phyloP scores from a whole-genome alignment of 2,329 filamentous ascomycete genomes.

The Blastomyces emzantsi region DNA sequence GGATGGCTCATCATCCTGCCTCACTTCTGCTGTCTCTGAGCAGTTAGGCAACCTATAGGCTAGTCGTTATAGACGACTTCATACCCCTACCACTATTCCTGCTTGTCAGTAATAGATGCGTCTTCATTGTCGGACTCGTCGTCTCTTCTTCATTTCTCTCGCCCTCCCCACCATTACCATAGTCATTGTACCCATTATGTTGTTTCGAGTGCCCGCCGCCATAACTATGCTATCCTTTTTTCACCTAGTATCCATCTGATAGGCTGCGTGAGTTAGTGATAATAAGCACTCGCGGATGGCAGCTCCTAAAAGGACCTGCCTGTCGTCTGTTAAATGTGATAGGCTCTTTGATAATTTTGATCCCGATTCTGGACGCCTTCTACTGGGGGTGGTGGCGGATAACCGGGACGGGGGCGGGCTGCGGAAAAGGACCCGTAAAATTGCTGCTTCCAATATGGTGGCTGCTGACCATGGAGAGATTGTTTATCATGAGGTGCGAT shows the following conservation, averaged over 20 bases:
- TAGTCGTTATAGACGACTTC: not conserved
- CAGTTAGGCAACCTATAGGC: not conserved
- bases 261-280: conserved; percentile 42
- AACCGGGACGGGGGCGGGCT: conserved; percentile 25
- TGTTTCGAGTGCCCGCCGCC: conserved; percentile 15
- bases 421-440: conserved; percentile 21
- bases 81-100: no score
- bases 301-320: conserved; percentile 42
- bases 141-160: conserved; percentile 19
- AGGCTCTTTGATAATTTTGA: conserved; percentile 38
- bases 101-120: no score
- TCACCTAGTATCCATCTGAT: conserved; percentile 52
- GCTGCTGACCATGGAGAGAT: conserved; percentile 15
- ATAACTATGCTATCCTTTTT: conserved; percentile 10
- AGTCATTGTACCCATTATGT: conserved; percentile 20
- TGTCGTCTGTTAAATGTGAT: conserved; percentile 42
- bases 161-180: not conserved
- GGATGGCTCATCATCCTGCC: no score
- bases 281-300: conserved; percentile 47
- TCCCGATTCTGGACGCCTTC: conserved; percentile 43
- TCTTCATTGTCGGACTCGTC: not conserved
- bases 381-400: conserved; percentile 32
- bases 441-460: conserved; percentile 17
- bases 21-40: not conserved
- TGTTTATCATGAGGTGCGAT: not conserved